Base-by-base conservation (phyloP, 768 basidiomycete species). In the Amanita brunnescens region DNA sequence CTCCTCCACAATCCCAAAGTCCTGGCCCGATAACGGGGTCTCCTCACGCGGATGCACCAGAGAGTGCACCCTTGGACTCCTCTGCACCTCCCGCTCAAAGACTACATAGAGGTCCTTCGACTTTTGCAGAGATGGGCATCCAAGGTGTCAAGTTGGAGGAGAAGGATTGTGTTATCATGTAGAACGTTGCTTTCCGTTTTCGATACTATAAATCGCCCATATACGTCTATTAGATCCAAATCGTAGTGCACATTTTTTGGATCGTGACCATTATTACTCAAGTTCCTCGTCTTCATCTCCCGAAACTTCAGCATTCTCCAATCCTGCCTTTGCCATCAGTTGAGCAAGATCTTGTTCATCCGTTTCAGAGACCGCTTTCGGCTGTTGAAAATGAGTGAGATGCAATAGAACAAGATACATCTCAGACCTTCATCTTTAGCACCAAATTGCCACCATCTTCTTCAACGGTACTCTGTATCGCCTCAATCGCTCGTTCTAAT, bases 271-370 rank as follows among this genome's bases (percentile, higher is more conserved):
- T 29, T 3, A 29, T 3, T 38, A 39, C n/a, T 26, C 39, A 29
- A 29, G 86, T 5, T 90, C 87, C 1, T 88, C 92, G 42, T 87
- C 85, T 58, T 95, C 92, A 65, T 97, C 92, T 49, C 94, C 95
- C 12, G 91, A 92, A 0, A 97, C 91, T 63, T 99, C 94, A 4
- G 85, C 90, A 64, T 99, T 99, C 70, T 96, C 95, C 63, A 82
- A 78, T 53, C 87, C 87, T 16, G 87, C 93, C 67, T 91, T 89
- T 34, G 87, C 91, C 95, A 99, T 97, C 60, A 96, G 86, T 57
- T 92, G 88, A 0, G 92, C 94, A 56, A 99, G 80, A 64, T 97
- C 96, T 58, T 92, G 88, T 67, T 99, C 96, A 70, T 99, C 96
- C 4, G 89, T 90, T 67, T 97, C 96, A 21, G 91, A 93, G 33